A percentile compares a stretch with the other conserved stretches of the same genome.
Conservation (phyloP, 176 grass and related monocot species). For the Ensete ventricosum region DNA sequence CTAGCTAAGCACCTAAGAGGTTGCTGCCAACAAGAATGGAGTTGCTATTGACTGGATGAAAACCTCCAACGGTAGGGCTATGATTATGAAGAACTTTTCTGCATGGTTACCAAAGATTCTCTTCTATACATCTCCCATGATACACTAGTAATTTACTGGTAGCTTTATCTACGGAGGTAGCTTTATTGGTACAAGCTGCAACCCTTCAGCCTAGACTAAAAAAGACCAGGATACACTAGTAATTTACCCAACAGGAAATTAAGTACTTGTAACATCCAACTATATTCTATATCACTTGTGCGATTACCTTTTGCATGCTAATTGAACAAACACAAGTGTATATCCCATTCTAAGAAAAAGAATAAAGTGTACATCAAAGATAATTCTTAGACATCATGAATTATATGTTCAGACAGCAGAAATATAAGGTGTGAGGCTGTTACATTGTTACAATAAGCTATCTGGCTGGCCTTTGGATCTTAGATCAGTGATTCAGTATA, state of each 20-base stretch:
- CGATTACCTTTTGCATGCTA: background rate
- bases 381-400: background rate
- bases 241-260: background rate
- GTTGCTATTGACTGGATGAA: no score
- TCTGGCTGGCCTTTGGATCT: background rate
- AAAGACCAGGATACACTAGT: background rate
- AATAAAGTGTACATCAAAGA: background rate
- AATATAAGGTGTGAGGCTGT: background rate
- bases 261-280: background rate
- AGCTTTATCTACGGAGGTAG: no score
- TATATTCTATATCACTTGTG: background rate
- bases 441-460: no score
- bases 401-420: background rate
- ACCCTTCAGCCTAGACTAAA: no score
- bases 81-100: no score
- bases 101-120: no score
- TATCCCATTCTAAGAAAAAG: background rate
- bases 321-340: background rate
- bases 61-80: no score
- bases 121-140: no score
- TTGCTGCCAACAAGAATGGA: no score
- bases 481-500: background rate
- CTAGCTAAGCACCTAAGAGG: no score
- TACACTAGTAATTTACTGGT: no score
- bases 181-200: no score